Evolutionary conservation across 768 basidiomycete species (phyloP).

Genomic region (Phlebiopsis flavidoalba): DNA sequence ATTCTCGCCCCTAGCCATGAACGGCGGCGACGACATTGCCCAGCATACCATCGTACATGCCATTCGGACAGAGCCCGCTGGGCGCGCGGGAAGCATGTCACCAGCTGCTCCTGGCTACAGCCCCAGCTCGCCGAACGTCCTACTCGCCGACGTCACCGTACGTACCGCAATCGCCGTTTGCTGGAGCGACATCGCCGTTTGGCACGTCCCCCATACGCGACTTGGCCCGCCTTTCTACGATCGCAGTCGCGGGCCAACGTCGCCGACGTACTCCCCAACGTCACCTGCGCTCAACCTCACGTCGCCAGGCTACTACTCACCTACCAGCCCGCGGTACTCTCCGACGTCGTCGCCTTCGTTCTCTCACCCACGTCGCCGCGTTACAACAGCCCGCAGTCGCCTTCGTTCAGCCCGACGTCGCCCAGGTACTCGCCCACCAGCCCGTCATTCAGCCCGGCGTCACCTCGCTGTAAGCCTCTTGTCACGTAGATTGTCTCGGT

Average conservation of each 20-base stretch:
- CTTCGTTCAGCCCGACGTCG: constrained; percentile 88
- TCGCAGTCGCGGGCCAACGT: constrained; percentile 58
- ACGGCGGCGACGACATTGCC: constrained; percentile 75
- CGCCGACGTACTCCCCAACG: constrained; percentile 85
- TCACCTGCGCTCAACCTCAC: constrained; percentile 80
- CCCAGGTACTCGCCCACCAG: constrained; percentile 86
- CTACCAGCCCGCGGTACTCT: constrained; percentile 78
- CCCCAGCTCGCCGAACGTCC: constrained; percentile 84
- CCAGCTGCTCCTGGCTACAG: constrained; percentile 86
- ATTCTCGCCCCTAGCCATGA: constrained; percentile 92
- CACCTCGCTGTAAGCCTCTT: constrained; percentile 69
- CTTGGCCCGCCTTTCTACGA: constrained; percentile 85
- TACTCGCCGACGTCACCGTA: constrained; percentile 91
- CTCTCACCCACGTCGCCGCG: constrained; percentile 85
- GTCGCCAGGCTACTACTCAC: constrained; percentile 62
- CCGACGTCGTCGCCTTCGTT: constrained; percentile 88
- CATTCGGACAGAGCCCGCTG: constrained; percentile 82
- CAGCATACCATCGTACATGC: constrained; percentile 53
- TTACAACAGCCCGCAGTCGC: constrained; percentile 85
- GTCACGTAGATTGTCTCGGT: constrained; percentile 9
- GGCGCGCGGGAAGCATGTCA: constrained; percentile 83
- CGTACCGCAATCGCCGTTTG: constrained; percentile 79
- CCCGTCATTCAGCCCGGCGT: constrained; percentile 90
- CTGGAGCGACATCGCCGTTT: constrained; percentile 78
- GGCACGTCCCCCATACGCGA: constrained; percentile 76